Base-by-base conservation (phyloP, 192 early-diverging fungal species). In the Entomortierella parvispora region DNA sequence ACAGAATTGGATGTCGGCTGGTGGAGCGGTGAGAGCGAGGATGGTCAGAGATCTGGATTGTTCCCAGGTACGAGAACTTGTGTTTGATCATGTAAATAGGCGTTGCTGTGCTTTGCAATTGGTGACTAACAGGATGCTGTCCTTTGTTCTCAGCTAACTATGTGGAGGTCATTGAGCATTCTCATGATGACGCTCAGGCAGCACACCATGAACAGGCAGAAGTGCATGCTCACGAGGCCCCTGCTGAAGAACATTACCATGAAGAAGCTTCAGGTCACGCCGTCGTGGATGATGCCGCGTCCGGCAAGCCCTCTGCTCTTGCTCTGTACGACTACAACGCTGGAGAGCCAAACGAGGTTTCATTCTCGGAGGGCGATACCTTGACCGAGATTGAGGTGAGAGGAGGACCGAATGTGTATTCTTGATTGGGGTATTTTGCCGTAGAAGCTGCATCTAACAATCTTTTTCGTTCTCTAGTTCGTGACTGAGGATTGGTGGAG, bases 401-500 rank as follows among this genome's bases (percentile, higher is more conserved):
- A 40, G 43, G 44, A 31, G 42, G 2, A 29, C 10, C 44, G 23
- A 15, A 25, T 26, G 26, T 43, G 17, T 45, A 18, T 45, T 1
- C 44, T 45, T 18, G n/a, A n/a, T n/a, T n/a, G n/a, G n/a, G 12
- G 44, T 17, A 45, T 17, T 17, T 17, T 45, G 44, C 14, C 44
- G n/a, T 45, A 18, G 14, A 45, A 45, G 52, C 15, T 14, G 31
- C 10, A 26, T 12, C 11, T 32, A 0, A 2, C 2, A 26, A 18
- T 14, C 4, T 61, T 14, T 46, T 48, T 32, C 23, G 6, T 11
- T 54, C 11, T 44, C 22, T 70, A 77, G 62, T 92, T 92, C 71
- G 89, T 91, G 1, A 89, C 87, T 14, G 92, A 93, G 10, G 97
- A 95, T 32, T 99, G 97, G 97, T 99, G 97, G 97, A 87, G 90